These are phyloP conservation scores for Fusarium bactridioides DNA, from an alignment of 2,329 filamentous ascomycete genomes.

Conservation along the genomic window DNA sequence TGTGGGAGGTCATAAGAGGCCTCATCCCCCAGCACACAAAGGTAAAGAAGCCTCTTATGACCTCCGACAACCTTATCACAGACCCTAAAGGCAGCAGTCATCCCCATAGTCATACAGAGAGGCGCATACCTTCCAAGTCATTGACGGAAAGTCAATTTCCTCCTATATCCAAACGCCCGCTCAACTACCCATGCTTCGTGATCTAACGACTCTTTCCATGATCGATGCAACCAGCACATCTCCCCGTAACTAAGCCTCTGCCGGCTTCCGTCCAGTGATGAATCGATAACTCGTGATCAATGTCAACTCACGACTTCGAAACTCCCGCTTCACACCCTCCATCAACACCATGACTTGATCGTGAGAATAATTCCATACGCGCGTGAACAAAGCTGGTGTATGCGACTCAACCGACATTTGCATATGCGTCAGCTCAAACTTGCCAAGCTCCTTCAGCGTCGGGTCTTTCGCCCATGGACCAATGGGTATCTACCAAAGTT, in stretches of 20 bases:
- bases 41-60: no score
- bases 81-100: neutral
- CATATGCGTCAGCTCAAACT: conserved; percentile 50
- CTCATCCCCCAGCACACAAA: no score
- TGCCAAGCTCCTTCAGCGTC: conserved; percentile 47
- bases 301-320: conserved; percentile 28
- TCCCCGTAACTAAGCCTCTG: neutral
- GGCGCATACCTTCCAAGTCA: neutral
- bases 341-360: conserved; percentile 54
- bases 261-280: conserved; percentile 23
- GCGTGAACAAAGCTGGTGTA: conserved; percentile 50
- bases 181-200: neutral
- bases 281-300: conserved; percentile 37
- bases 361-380: conserved; percentile 49
- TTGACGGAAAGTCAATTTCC: neutral
- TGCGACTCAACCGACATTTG: conserved; percentile 54
- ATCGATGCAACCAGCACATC: neutral
- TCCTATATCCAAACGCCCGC: neutral
- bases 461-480: conserved; percentile 50
- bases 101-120: neutral
- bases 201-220: neutral
- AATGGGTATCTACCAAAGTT: conserved; percentile 46
- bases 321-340: conserved; percentile 59
- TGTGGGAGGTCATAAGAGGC: no score
- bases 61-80: no score